Evolutionary conservation across 441 rosid genomes (phyloP).

Genomic region (Mallotus repandus): DNA sequence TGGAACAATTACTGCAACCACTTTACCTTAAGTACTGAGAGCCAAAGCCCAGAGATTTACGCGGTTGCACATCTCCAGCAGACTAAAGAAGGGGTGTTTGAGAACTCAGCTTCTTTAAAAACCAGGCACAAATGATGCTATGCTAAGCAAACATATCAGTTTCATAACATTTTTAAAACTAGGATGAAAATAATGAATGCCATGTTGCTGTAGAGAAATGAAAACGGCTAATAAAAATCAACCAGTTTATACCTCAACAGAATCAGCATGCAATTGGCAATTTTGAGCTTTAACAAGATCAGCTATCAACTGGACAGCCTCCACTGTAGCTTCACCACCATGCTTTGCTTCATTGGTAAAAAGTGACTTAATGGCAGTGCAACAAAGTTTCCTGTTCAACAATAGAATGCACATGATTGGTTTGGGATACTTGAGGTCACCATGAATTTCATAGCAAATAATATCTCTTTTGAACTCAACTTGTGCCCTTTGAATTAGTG

Average conservation of each 20-base stretch:
- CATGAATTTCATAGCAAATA: not conserved
- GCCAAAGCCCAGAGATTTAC: not conserved
- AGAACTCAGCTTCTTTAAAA: not conserved
- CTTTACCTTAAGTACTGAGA: too few relatives aligned
- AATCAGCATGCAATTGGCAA: conserved; percentile 90
- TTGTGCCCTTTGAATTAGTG: not conserved
- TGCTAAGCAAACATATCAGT: not conserved
- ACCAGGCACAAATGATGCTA: not conserved
- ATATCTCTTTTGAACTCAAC: not conserved
- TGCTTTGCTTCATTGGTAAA: conserved; percentile 82
- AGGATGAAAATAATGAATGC: not conserved
- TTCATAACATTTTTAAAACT: not conserved
- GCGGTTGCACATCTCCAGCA: not conserved
- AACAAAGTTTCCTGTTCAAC: conserved; percentile 72
- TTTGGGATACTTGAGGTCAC: not conserved
- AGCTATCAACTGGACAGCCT: conserved; percentile 80
- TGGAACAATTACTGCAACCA: too few relatives aligned
- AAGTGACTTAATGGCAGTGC: conserved; percentile 66
- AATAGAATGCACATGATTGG: conserved; percentile 2
- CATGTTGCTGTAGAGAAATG: not conserved
- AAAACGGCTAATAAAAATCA: not conserved
- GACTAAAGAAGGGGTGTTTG: not conserved
- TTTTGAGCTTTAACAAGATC: conserved; percentile 63
- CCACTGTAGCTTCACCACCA: conserved; percentile 78
- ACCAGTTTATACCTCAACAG: conserved; percentile 56